Percentiles rank a stretch among this genome's conserved stretches.
Evolutionary conservation across 108 stramenopile species (phyloP).

Genomic region (Tribonema minus): DNA sequence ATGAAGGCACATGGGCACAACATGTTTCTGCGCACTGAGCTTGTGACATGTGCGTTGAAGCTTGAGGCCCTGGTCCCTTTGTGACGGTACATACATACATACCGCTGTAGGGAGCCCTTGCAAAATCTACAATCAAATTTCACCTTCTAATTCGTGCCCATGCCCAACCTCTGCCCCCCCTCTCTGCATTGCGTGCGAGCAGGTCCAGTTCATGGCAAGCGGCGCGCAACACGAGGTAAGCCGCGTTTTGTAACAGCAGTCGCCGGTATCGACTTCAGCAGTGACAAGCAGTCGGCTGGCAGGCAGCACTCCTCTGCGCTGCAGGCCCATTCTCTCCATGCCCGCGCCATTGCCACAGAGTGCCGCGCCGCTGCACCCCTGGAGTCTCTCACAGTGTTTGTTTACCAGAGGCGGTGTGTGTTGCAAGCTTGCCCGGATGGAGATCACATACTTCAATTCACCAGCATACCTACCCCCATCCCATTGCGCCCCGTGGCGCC

Average conservation of each 20-base stretch:
- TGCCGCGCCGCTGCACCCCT: not conserved
- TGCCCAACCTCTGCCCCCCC: not conserved
- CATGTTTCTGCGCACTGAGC: too few relatives aligned
- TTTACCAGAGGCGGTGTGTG: not conserved
- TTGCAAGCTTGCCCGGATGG: not conserved
- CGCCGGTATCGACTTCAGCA: not conserved
- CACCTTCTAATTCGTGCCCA: not conserved
- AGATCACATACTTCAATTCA: too few relatives aligned
- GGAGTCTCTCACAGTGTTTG: not conserved
- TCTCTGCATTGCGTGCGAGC: not conserved
- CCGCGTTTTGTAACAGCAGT: too few relatives aligned
- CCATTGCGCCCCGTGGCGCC: not conserved
- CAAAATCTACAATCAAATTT: not conserved
- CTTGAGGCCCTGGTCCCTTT: too few relatives aligned
- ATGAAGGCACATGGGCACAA: too few relatives aligned
- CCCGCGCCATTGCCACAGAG: not conserved
- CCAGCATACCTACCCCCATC: not conserved
- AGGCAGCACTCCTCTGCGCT: not conserved
- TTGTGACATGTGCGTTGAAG: too few relatives aligned
- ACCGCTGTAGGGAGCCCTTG: too few relatives aligned
- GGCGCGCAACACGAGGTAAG: slow-evolving; percentile 33
- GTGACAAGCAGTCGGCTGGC: too few relatives aligned
- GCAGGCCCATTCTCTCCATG: not conserved
- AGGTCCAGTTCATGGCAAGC: slow-evolving; percentile 43
- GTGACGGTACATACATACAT: too few relatives aligned